Percentiles rank a stretch among this genome's conserved stretches.
These are phyloP conservation scores for Malus hybrid DNA, from an alignment of 331 rosid genomes.

Conservation along the genomic window DNA sequence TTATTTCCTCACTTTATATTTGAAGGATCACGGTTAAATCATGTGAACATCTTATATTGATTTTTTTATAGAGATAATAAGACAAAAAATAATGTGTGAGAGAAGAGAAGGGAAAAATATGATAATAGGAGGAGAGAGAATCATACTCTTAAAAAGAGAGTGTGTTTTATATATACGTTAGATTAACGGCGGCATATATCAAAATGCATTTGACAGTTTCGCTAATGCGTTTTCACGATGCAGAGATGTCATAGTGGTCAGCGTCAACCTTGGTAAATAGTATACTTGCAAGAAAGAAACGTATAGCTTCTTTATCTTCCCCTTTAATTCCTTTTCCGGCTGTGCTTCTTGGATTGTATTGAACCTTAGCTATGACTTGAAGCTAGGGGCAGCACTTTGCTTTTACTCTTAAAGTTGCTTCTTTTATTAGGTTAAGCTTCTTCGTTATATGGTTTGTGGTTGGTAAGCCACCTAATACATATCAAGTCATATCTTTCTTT, in stretches of 20 bases:
- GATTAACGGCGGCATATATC: too few species aligned
- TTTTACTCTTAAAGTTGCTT: background rate
- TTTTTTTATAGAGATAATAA: too few species aligned
- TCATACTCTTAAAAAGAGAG: too few species aligned
- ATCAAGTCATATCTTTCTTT: background rate
- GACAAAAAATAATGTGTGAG: too few species aligned
- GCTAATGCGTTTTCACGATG: background rate
- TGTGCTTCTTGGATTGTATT: background rate
- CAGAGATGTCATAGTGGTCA: background rate
- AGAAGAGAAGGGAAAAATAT: too few species aligned
- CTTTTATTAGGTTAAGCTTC: background rate
- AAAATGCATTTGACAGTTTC: background rate
- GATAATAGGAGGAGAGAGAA: too few species aligned
- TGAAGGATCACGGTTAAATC: too few species aligned
- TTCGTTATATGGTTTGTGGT: background rate
- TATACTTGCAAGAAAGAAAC: background rate
- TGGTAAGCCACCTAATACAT: background rate
- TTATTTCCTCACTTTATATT: too few species aligned
- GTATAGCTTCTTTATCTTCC: background rate
- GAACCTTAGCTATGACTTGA: background rate
- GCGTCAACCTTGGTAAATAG: background rate
- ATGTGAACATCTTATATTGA: too few species aligned
- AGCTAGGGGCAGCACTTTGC: background rate
- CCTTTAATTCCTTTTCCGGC: background rate
- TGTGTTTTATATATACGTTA: too few species aligned